A percentile compares a stretch with the other conserved stretches of the same genome.
These are phyloP conservation scores for Alternaria rosae DNA, from an alignment of 2,329 filamentous ascomycete species.

Conservation along the genomic window DNA sequence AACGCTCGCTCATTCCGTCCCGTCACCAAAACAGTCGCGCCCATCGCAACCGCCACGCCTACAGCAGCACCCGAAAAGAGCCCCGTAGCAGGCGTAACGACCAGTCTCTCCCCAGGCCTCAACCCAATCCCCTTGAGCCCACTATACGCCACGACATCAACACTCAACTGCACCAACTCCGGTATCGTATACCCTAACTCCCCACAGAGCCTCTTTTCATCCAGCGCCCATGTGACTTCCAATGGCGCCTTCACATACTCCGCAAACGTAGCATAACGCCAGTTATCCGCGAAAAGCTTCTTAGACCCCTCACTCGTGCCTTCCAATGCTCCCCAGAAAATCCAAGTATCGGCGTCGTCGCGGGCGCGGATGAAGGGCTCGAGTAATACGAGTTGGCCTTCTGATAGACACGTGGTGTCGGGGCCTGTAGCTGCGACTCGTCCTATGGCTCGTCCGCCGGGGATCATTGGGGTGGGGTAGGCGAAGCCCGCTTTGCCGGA, in stretches of 20 bases:
- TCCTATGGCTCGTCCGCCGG: slow-evolving; percentile 18
- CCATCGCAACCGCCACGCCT: background rate
- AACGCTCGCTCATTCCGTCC: background rate
- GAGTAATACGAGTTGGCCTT: slow-evolving; percentile 48
- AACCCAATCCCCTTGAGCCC: slow-evolving; percentile 2
- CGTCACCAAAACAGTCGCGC: background rate
- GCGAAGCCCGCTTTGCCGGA: slow-evolving; percentile 12
- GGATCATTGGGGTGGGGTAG: slow-evolving; percentile 6
- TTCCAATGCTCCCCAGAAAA: slow-evolving; percentile 39
- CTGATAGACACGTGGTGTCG: slow-evolving; percentile 24
- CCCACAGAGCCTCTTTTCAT: slow-evolving; percentile 39
- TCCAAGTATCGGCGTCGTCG: slow-evolving; percentile 40
- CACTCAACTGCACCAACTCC: background rate
- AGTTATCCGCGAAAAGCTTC: slow-evolving; percentile 39
- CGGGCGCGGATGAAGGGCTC: slow-evolving; percentile 48
- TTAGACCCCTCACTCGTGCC: slow-evolving; percentile 31
- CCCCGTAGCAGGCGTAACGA: slow-evolving; percentile 11
- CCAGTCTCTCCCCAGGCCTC: slow-evolving; percentile 1
- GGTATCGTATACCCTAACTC: slow-evolving; percentile 35
- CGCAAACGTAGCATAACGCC: slow-evolving; percentile 47
- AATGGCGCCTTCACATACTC: slow-evolving; percentile 46
- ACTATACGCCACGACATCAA: background rate
- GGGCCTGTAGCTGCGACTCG: slow-evolving; percentile 42
- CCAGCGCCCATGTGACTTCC: slow-evolving; percentile 44
- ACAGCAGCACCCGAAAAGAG: slow-evolving; percentile 1